Evolutionary conservation across 164 flowering plant genomes (phyloP).

Genomic region (Pachysandra terminalis): DNA sequence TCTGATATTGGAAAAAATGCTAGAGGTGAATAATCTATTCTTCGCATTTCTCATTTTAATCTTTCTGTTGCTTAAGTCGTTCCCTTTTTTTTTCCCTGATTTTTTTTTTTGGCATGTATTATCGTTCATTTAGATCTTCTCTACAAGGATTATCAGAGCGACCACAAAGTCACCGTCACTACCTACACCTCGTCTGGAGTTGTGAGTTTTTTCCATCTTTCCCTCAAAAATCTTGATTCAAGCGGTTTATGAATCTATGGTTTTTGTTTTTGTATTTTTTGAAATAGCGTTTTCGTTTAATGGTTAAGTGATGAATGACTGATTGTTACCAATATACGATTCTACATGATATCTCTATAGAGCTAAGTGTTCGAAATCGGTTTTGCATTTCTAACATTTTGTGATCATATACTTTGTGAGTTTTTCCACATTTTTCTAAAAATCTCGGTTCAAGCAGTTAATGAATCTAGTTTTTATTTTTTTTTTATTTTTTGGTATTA

Average conservation of each 20-base stretch:
- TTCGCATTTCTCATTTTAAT: not conserved
- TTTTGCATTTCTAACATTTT: not conserved
- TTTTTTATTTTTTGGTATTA: no score
- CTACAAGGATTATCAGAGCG: slow-evolving; percentile 82
- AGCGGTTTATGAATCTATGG: slow-evolving; percentile 5
- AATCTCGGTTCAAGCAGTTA: no score
- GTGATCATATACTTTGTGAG: not conserved
- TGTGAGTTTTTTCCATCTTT: slow-evolving; percentile 36
- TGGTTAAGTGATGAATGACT: not conserved
- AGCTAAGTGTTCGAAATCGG: not conserved
- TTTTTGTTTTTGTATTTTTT: not conserved
- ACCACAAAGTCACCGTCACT: slow-evolving; percentile 80
- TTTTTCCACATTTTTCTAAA: no score
- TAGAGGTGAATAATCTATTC: slow-evolving; percentile 40
- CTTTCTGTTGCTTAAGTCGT: not conserved
- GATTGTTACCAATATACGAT: not conserved
- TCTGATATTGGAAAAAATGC: slow-evolving; percentile 81
- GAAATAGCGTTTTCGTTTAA: not conserved
- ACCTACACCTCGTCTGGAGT: slow-evolving; percentile 74
- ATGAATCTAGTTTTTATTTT: no score
- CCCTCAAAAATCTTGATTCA: not conserved
- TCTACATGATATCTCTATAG: not conserved
- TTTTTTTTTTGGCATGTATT: not conserved
- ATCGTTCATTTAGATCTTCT: slow-evolving; percentile 63
- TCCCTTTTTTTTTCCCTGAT: not conserved